phyloP scores from a whole-genome alignment of 352 stramenopile species.

The Phytophthora multivora region DNA sequence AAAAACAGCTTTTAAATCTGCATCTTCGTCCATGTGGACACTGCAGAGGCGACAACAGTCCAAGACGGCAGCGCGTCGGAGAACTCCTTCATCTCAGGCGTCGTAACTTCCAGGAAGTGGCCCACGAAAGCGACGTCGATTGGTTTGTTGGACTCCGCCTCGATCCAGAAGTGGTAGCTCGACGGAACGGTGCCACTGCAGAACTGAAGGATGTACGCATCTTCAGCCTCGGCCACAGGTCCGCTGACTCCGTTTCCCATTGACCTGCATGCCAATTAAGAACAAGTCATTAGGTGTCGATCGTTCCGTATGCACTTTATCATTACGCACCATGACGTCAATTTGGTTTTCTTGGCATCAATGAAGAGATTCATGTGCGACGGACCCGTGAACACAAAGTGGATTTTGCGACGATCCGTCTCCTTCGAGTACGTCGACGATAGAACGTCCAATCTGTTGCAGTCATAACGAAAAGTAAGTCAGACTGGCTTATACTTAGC shows the following conservation, averaged over 20 bases:
- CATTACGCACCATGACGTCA: slow-evolving; percentile 67
- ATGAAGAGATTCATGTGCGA: slow-evolving; percentile 80
- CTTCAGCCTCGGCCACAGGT: slow-evolving; percentile 57
- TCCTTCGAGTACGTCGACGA: slow-evolving; percentile 56
- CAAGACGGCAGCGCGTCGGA: slow-evolving; percentile 51
- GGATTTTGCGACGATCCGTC: slow-evolving; percentile 63
- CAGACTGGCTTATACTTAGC: not conserved
- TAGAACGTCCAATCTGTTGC: slow-evolving; percentile 57
- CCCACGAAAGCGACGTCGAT: slow-evolving; percentile 71
- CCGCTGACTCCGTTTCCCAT: slow-evolving; percentile 69
- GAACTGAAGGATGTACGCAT: slow-evolving; percentile 81
- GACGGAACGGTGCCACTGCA: slow-evolving; percentile 57
- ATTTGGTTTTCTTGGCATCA: slow-evolving; percentile 65
- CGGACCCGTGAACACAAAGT: slow-evolving; percentile 69
- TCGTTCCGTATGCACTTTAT: not conserved
- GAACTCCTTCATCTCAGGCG: slow-evolving; percentile 56
- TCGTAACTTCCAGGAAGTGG: slow-evolving; percentile 64
- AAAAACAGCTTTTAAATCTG: slow-evolving; percentile 54
- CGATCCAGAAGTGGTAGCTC: slow-evolving; percentile 82
- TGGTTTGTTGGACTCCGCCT: slow-evolving; percentile 47
- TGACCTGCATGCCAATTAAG: slow-evolving; percentile 48
- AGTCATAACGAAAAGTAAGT: slow-evolving; percentile 6
- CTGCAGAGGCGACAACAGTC: slow-evolving; percentile 42
- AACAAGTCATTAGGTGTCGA: not conserved
- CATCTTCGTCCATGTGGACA: slow-evolving; percentile 66